Conservation (phyloP, 371 early-diverging fungal genomes). For the Coemansia sp. region DNA sequence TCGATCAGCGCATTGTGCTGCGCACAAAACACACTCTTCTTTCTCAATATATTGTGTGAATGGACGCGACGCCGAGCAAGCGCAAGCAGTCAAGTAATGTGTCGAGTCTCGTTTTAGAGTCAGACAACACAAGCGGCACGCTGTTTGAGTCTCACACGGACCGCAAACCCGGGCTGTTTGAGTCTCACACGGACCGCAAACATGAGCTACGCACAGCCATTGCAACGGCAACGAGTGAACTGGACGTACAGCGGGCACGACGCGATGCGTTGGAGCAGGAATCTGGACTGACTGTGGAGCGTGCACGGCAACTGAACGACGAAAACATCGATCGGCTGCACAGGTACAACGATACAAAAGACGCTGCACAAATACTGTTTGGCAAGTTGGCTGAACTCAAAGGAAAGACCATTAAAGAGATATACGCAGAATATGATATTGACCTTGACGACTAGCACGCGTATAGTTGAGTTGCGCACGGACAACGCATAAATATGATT, state of each 20-base stretch:
- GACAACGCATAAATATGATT: not conserved
- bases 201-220: conserved; percentile 21
- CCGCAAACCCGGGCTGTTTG: too few species aligned
- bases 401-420: conserved; percentile 49
- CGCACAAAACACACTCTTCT: too few species aligned
- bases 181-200: conserved; percentile 7
- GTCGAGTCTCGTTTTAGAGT: conserved; percentile 5
- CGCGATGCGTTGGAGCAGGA: conserved; percentile 13
- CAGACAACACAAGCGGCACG: not conserved
- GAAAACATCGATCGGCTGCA: conserved; percentile 55
- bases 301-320: conserved; percentile 40
- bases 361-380: conserved; percentile 52
- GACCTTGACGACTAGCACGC: conserved; percentile 18
- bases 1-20: too few species aligned
- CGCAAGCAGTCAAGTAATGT: not conserved
- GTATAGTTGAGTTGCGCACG: not conserved
- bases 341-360: conserved; percentile 58
- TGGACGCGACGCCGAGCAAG: conserved; percentile 31
- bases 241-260: conserved; percentile 11
- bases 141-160: too few species aligned
- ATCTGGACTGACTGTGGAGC: conserved; percentile 20
- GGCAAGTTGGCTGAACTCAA: conserved; percentile 51
- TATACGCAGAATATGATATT: conserved; percentile 43
- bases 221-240: conserved; percentile 9
- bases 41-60: not conserved